A percentile compares a stretch with the other conserved stretches of the same genome.
Evolutionary conservation across 2,329 filamentous ascomycete species (phyloP).

Genomic region (Penicillium psychrosexuale): DNA sequence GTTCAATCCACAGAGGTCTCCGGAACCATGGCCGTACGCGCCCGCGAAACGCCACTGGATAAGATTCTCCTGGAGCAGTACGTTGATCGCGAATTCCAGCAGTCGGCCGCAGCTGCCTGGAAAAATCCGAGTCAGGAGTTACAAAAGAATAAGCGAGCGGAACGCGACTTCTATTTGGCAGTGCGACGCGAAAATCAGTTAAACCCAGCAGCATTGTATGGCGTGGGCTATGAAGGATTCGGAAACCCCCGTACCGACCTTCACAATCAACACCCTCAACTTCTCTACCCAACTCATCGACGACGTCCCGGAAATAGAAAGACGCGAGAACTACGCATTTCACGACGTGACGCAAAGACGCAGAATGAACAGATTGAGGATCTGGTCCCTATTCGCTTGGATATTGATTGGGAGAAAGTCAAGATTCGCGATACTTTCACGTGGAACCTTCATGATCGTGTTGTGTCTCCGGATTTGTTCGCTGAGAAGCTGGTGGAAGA

Average conservation of each 20-base stretch:
- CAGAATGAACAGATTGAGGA: conserved; percentile 92
- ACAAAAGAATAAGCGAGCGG: conserved; percentile 62
- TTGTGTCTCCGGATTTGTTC: conserved; percentile 76
- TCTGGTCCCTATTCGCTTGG: conserved; percentile 82
- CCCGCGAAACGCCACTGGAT: conserved; percentile 44
- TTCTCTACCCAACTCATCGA: conserved; percentile 78
- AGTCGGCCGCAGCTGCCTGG: conserved; percentile 53
- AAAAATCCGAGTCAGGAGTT: conserved; percentile 56
- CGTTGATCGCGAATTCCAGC: conserved; percentile 60
- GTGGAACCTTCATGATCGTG: conserved; percentile 93
- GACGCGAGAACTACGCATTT: conserved; percentile 68
- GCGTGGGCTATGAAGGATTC: conserved; percentile 78
- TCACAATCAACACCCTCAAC: conserved; percentile 59
- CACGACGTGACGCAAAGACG: conserved; percentile 73
- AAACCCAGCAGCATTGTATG: conserved; percentile 60
- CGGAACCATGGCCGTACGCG: conserved; percentile 31
- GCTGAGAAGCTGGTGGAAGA: conserved; percentile 89
- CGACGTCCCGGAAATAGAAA: conserved; percentile 73
- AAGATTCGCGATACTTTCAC: conserved; percentile 96
- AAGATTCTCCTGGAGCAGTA: conserved; percentile 61
- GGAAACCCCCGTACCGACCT: conserved; percentile 81
- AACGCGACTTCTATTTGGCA: conserved; percentile 67
- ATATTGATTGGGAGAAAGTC: conserved; percentile 93
- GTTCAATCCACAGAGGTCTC: conserved; percentile 42
- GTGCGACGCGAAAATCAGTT: conserved; percentile 58